phyloP scores from a whole-genome alignment of 2,329 filamentous ascomycete species.

The Neofusicoccum sp. region DNA sequence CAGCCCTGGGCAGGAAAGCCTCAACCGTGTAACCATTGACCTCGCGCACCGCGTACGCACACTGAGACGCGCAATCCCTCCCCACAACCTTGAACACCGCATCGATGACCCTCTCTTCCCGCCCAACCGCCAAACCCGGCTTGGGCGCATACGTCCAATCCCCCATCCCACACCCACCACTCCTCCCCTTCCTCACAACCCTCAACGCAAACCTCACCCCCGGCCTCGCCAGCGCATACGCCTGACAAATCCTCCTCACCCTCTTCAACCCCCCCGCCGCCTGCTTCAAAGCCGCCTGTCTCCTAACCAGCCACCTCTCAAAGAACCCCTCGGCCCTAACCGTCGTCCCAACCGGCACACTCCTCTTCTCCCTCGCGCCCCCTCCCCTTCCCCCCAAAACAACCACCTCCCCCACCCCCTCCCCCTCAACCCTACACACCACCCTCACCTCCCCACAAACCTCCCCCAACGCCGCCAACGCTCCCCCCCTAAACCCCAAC shows the following conservation, averaged over 20 bases:
- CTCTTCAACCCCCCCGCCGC: slow-evolving; percentile 55
- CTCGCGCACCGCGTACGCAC: slow-evolving; percentile 43
- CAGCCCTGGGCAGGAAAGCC: slow-evolving; percentile 57
- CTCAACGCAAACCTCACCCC: slow-evolving; percentile 61
- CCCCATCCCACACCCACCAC: slow-evolving; percentile 26
- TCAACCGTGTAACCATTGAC: slow-evolving; percentile 49
- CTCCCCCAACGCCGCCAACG: slow-evolving; percentile 59
- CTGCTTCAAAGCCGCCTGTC: slow-evolving; percentile 58
- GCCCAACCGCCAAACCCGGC: slow-evolving; percentile 35
- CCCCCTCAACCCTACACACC: slow-evolving; percentile 49
- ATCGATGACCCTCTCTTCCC: slow-evolving; percentile 38
- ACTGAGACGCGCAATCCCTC: slow-evolving; percentile 55
- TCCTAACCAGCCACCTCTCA: slow-evolving; percentile 61
- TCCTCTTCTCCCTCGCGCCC: slow-evolving; percentile 41
- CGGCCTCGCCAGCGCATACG: slow-evolving; percentile 66
- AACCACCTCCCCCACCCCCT: slow-evolving; percentile 42
- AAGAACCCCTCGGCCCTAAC: slow-evolving; percentile 62
- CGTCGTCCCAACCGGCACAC: slow-evolving; percentile 67
- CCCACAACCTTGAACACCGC: slow-evolving; percentile 64
- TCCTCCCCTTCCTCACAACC: slow-evolving; percentile 52
- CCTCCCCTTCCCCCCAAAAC: slow-evolving; percentile 32
- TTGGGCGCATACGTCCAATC: slow-evolving; percentile 65
- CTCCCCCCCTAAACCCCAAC: slow-evolving; percentile 76
- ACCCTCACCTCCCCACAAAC: slow-evolving; percentile 55
- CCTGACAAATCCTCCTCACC: slow-evolving; percentile 60